These are phyloP conservation scores for Orbilia blumenaviensis DNA, from an alignment of 2,329 filamentous ascomycete species.

Conservation along the genomic window DNA sequence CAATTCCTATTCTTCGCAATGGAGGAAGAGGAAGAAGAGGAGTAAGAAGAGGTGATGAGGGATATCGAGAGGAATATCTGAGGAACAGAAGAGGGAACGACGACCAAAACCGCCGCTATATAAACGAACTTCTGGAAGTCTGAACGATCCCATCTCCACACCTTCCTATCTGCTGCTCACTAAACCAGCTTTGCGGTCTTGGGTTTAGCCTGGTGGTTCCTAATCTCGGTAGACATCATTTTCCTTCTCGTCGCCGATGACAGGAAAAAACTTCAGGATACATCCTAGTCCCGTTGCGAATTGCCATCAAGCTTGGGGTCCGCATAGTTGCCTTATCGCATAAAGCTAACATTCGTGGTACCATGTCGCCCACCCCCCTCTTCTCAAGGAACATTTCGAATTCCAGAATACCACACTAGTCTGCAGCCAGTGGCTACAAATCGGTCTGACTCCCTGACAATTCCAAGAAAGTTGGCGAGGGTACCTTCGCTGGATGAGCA, in stretches of 20 bases:
- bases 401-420: constrained; percentile 27
- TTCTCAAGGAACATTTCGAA: constrained; percentile 20
- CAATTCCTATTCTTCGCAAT: constrained; percentile 21
- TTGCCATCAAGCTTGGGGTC: constrained; percentile 21
- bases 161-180: constrained; percentile 21
- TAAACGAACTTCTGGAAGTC: constrained; percentile 33
- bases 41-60: background rate
- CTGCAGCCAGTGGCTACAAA: constrained; percentile 20
- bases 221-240: constrained; percentile 37
- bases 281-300: constrained; percentile 7
- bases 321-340: constrained; percentile 42
- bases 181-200: constrained; percentile 18
- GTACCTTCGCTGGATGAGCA: constrained; percentile 16
- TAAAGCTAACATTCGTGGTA: constrained; percentile 17
- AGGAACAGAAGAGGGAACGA: background rate
- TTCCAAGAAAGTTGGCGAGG: constrained; percentile 23
- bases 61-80: constrained; percentile 23
- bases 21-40: background rate
- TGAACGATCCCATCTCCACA: constrained; percentile 30
- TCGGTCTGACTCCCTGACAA: constrained; percentile 20
- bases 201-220: constrained; percentile 1
- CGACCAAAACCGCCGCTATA: constrained; percentile 25
- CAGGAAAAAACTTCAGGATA: constrained; percentile 29
- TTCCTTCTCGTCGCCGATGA: constrained; percentile 35
- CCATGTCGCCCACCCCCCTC: constrained; percentile 20